phyloP scores from a whole-genome alignment of 2,329 filamentous ascomycete genomes.

The Pseudofabraea citricarpa region DNA sequence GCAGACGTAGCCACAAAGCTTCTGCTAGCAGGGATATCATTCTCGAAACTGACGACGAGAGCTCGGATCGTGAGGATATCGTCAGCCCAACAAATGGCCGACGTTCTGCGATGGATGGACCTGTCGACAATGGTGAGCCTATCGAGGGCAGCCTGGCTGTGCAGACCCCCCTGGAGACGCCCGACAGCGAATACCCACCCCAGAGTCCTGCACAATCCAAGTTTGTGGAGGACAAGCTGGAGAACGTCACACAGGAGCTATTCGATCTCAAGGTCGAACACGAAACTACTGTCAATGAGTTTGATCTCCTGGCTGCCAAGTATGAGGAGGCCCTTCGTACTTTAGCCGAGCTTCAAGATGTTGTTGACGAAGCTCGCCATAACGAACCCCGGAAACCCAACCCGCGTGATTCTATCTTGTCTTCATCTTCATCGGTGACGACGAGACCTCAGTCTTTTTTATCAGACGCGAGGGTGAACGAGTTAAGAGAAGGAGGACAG shows the following conservation, averaged over 20 bases:
- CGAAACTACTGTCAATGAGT: slow-evolving; percentile 76
- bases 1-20: slow-evolving; percentile 44
- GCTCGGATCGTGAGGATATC: slow-evolving; percentile 14
- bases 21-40: slow-evolving; percentile 38
- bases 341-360: slow-evolving; percentile 80
- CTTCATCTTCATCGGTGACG: slow-evolving; percentile 40
- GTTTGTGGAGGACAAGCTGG: slow-evolving; percentile 88
- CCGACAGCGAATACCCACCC: slow-evolving; percentile 28
- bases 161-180: slow-evolving; percentile 25
- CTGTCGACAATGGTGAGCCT: slow-evolving; percentile 26
- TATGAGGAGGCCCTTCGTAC: slow-evolving; percentile 85
- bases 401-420: slow-evolving; percentile 52
- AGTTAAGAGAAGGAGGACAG: slow-evolving; percentile 61
- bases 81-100: slow-evolving; percentile 12
- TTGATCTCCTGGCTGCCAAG: slow-evolving; percentile 75
- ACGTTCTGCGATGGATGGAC: slow-evolving; percentile 25
- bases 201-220: slow-evolving; percentile 75
- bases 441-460: slow-evolving; percentile 77
- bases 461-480: slow-evolving; percentile 68
- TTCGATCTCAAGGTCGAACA: slow-evolving; percentile 88
- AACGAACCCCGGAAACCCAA: slow-evolving; percentile 30
- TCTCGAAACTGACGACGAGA: slow-evolving; percentile 38
- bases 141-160: slow-evolving; percentile 32
- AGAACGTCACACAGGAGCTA: slow-evolving; percentile 85
- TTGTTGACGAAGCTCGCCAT: slow-evolving; percentile 73